phyloP scores from a whole-genome alignment of 371 early-diverging fungal genomes.

The Apophysomyces variabilis region DNA sequence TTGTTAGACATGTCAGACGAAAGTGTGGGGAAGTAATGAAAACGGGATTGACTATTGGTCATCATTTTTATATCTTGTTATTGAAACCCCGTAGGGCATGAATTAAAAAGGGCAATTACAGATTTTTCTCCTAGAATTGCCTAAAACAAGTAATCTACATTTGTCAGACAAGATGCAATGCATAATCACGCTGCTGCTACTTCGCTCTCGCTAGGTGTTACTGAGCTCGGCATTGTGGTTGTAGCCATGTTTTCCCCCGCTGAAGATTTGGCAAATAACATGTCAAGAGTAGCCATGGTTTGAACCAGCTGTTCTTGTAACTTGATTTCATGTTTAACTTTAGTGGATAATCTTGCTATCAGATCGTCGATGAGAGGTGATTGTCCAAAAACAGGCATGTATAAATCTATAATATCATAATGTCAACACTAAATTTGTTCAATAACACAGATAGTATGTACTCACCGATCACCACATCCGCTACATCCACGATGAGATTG shows the following conservation, averaged over 20 bases:
- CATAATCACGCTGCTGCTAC: neutral
- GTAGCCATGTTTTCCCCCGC: neutral
- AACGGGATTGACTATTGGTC: neutral
- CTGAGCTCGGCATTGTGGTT: neutral
- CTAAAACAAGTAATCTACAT: constrained; percentile 2
- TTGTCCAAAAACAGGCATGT: constrained; percentile 76
- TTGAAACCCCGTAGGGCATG: neutral
- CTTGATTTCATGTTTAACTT: constrained; percentile 75
- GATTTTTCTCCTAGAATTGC: neutral
- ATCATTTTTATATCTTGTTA: neutral
- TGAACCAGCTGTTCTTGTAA: constrained; percentile 75
- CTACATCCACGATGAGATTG: constrained; percentile 75
- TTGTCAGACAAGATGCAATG: neutral
- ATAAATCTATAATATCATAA: constrained; percentile 65
- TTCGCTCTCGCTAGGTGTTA: neutral
- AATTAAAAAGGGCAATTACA: neutral
- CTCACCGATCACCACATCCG: constrained; percentile 75
- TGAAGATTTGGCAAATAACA: constrained; percentile 62
- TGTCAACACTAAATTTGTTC: neutral
- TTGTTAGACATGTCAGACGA: constrained; percentile 26
- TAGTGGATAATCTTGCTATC: constrained; percentile 60
- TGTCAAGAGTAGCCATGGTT: constrained; percentile 83
- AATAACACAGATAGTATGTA: neutral
- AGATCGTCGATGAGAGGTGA: constrained; percentile 78
- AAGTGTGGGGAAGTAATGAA: neutral